Conservation (phyloP, 2,329 filamentous ascomycete genomes). For the Arthrobotrys conoides region DNA sequence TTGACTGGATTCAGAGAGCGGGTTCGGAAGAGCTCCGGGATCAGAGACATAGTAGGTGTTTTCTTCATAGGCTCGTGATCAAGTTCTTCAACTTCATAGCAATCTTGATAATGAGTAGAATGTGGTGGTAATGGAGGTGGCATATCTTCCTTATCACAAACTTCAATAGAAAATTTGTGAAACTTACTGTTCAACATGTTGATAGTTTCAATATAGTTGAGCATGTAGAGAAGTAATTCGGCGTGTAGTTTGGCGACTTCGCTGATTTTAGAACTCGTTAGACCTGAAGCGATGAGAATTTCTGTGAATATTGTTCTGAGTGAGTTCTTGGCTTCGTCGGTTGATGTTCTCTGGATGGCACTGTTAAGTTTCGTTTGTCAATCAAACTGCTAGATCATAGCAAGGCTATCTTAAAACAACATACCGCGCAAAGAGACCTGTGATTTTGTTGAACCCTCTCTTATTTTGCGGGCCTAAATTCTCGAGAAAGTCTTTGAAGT, state of each 20-base stretch:
- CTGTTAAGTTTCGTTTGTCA: slow-evolving; percentile 13
- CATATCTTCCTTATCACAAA: slow-evolving; percentile 11
- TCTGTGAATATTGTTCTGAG: slow-evolving; percentile 51
- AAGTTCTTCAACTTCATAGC: slow-evolving; percentile 11
- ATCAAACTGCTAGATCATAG: not conserved
- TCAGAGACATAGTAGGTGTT: not conserved
- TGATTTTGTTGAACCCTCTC: slow-evolving; percentile 84
- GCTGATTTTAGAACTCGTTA: slow-evolving; percentile 58
- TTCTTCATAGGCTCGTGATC: slow-evolving; percentile 17
- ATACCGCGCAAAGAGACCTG: slow-evolving; percentile 76
- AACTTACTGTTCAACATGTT: slow-evolving; percentile 48
- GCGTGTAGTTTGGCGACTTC: slow-evolving; percentile 56
- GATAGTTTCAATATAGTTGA: slow-evolving; percentile 43
- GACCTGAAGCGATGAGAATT: slow-evolving; percentile 48
- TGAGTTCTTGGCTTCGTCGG: slow-evolving; percentile 50
- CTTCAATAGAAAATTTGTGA: slow-evolving; percentile 1
- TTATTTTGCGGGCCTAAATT: slow-evolving; percentile 69
- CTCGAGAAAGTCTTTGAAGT: slow-evolving; percentile 71
- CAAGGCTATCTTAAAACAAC: not conserved
- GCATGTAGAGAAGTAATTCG: slow-evolving; percentile 51
- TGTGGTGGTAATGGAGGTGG: slow-evolving; percentile 10
- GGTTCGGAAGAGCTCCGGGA: not conserved
- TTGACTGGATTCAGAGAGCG: not conserved
- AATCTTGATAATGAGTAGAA: not conserved
- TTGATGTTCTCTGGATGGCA: slow-evolving; percentile 38